These are phyloP conservation scores for Malassezia vespertilionis DNA, from an alignment of 1,284 basidiomycete genomes.

Conservation along the genomic window DNA sequence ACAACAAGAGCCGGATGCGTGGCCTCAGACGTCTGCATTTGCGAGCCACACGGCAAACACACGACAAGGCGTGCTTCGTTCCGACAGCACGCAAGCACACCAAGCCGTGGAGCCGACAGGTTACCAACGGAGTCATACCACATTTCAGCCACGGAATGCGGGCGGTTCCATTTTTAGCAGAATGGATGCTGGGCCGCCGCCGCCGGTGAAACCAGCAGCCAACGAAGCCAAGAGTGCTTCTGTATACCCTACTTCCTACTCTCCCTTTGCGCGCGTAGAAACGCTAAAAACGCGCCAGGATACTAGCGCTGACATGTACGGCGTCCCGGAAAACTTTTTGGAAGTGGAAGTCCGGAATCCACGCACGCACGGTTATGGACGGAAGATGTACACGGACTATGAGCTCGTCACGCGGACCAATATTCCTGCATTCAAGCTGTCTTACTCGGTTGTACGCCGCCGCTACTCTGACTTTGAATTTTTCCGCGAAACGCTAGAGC, in stretches of 20 bases:
- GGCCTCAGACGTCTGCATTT: too few relatives aligned
- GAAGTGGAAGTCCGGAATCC: constrained; percentile 97
- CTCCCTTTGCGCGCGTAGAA: constrained; percentile 44
- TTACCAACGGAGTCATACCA: too few relatives aligned
- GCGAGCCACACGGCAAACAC: too few relatives aligned
- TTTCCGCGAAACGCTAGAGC: constrained; percentile 93
- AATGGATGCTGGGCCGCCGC: too few relatives aligned
- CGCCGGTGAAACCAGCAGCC: too few relatives aligned
- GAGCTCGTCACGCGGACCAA: constrained; percentile 98
- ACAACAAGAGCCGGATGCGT: too few relatives aligned
- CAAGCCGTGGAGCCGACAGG: too few relatives aligned
- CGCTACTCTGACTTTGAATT: constrained; percentile 98
- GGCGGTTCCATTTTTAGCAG: too few relatives aligned
- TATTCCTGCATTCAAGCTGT: constrained; percentile 94
- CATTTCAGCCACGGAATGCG: too few relatives aligned
- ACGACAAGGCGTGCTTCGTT: too few relatives aligned
- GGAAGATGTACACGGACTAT: constrained; percentile 99
- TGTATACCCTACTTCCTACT: constrained; percentile 28
- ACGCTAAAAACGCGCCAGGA: constrained; percentile 28
- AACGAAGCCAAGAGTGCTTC: too few relatives aligned
- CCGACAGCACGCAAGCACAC: too few relatives aligned
- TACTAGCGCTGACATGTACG: constrained; percentile 85
- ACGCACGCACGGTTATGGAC: constrained; percentile 66
- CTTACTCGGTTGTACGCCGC: constrained; percentile 82
- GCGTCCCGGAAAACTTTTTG: constrained; percentile 73